Base-by-base conservation (phyloP, 2,329 filamentous ascomycete species). In the Ascochyta rabiei region DNA sequence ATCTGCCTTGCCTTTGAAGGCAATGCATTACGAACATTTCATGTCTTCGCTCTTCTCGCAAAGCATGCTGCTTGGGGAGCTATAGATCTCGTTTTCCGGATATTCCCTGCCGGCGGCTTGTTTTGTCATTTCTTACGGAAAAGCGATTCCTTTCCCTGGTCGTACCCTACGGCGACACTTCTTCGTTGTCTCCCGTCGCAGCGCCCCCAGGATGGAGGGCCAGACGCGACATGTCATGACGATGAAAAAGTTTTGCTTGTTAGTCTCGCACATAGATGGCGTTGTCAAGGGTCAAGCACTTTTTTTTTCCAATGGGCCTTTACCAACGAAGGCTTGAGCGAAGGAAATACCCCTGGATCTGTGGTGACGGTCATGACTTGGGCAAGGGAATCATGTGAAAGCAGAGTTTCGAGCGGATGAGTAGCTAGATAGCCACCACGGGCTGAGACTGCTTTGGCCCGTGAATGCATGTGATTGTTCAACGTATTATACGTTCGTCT, bases 61-160 rank as follows among this genome's bases (percentile, higher is more conserved):
- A 61, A 67, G 66, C 63, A 64, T 75, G 74, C 74, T 76, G 74
- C 70, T 73, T 73, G 72, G 73, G 72, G 71, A 68, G 66, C 59
- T 48, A 67, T 76, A 76, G 74, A 76, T 74, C 64, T 74, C 71
- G 70, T 64, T 70, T 73, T 72, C 67, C 69, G 67, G 69, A 68
- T 68, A 69, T 67, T 74, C 66, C 64, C 66, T 66, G 68, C 68
- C 68, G 68, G 71, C 62, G 65, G 61, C 63, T 59, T 66, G 55
- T 69, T 64, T 70, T 67, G 48, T 57, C 59, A 60, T 67, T 74
- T 64, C 47, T 56, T 66, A 63, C 58, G 59, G 59, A 75, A 74
- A 76, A 75, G 73, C 72, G 72, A 70, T 75, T 75, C 71, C 69
- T 70, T 72, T 69, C 68, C 70, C 66, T 64, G 63, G 69, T 67